phyloP scores from a whole-genome alignment of 164 flowering plant genomes.

The Dillenia turbinata region DNA sequence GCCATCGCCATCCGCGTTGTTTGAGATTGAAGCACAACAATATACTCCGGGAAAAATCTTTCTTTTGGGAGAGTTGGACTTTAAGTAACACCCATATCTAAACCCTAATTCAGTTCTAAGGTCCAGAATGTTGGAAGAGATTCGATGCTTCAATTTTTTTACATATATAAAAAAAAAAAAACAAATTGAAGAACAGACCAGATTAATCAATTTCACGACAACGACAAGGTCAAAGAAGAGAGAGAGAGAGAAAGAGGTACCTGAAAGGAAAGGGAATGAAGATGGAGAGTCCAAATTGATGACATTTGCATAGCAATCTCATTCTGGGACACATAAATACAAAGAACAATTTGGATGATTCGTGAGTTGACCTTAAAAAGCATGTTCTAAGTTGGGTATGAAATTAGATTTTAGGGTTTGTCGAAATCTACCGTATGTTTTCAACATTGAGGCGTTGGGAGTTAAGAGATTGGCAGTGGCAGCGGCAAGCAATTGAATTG shows the following conservation, averaged over 20 bases:
- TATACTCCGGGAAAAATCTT: conserved; percentile 9
- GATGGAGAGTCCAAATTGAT: conserved; percentile 30
- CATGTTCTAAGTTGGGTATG: no score
- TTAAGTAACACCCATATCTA: conserved; percentile 2
- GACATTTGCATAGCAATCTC: conserved; percentile 24
- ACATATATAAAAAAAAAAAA: background rate
- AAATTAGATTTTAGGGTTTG: no score
- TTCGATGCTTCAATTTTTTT: conserved; percentile 10
- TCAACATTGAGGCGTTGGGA: no score
- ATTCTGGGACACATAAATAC: no score
- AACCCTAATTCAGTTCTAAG: conserved; percentile 14
- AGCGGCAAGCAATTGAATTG: no score
- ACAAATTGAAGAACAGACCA: background rate
- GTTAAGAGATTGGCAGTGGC: no score
- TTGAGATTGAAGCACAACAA: conserved; percentile 12
- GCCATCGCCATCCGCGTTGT: conserved; percentile 15
- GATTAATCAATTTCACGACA: background rate
- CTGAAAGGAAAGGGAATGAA: conserved; percentile 18
- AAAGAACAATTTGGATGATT: no score
- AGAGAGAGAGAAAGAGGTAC: conserved; percentile 8
- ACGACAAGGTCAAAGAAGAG: background rate
- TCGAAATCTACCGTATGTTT: no score
- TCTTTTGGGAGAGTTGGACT: conserved; percentile 10
- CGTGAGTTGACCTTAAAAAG: no score
- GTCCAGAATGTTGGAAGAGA: conserved; percentile 12